Conservation (phyloP, 345 rosid species). For the Pugionium cornutum region DNA sequence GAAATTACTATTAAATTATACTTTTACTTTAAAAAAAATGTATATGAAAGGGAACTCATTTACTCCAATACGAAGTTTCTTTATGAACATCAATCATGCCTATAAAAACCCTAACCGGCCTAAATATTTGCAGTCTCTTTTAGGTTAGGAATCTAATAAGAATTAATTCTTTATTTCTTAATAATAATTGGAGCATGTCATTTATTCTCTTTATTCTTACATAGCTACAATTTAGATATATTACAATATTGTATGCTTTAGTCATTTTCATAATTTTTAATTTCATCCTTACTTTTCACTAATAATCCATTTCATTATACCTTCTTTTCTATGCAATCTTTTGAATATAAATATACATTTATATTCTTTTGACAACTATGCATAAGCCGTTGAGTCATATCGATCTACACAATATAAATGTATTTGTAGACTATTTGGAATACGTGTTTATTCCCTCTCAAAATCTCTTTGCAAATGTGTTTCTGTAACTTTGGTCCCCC, state of each 20-base stretch:
- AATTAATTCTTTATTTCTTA: slow-evolving; percentile 28
- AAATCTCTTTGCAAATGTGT: too few relatives aligned
- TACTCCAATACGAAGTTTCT: slow-evolving; percentile 38
- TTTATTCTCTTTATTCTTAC: slow-evolving; percentile 35
- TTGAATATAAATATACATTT: slow-evolving; percentile 7
- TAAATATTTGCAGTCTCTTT: slow-evolving; percentile 39
- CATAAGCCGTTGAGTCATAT: slow-evolving; percentile 35
- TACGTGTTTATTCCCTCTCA: slow-evolving; percentile 2
- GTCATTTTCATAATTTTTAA: neutral
- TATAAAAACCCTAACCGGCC: slow-evolving; percentile 53
- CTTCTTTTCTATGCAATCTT: slow-evolving; percentile 30
- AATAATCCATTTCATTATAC: slow-evolving; percentile 14
- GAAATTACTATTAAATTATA: slow-evolving; percentile 1
- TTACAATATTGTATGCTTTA: slow-evolving; percentile 36
- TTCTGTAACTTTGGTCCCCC: too few relatives aligned
- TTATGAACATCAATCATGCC: slow-evolving; percentile 46
- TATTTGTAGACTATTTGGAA: slow-evolving; percentile 27
- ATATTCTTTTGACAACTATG: slow-evolving; percentile 38
- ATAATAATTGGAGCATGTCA: slow-evolving; percentile 49
- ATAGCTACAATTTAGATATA: slow-evolving; percentile 28
- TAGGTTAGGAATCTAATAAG: slow-evolving; percentile 44
- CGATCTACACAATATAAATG: neutral
- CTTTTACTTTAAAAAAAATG: neutral
- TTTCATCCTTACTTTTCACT: slow-evolving; percentile 17
- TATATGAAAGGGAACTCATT: slow-evolving; percentile 18